Evolutionary conservation across 2,329 filamentous ascomycete species (phyloP), one percentile per base, ranked within the genome.

Genomic region (Spiromastix sp.): DNA sequence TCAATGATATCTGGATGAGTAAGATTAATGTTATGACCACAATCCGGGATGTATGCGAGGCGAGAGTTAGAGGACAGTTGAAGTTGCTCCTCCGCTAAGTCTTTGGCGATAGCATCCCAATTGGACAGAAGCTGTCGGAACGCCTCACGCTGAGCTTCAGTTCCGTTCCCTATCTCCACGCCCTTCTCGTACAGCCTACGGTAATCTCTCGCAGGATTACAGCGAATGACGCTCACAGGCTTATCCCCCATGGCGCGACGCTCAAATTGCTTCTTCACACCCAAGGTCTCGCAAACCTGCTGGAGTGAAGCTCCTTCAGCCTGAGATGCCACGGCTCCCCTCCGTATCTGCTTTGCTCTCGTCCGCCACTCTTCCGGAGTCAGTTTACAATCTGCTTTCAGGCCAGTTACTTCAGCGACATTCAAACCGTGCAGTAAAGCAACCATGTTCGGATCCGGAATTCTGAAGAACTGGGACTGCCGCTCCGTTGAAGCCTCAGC

Each of bases 1-100:
- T 51, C 56, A 31, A 64, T 46, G 12, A 57, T 44, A 27, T 62
- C 60, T 10, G 60, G 60, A 26, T 48, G 43, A 5, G 51, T 37
- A 20, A 60, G 33, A 38, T 61, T 52, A 7, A 63, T 48, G 45
- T 61, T 49, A 46, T 63, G 60, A 2, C 59, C 59, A 40, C 54
- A 57, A 12, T 57, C 54, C 7, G 47, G 41, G 20, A 61, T 12
- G 39, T 56, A 41, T 6, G 59, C 47, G 7, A 56, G 48, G 17
- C 44, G 48, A 15, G 38, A 46, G 2, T 43, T 52, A 6, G 46
- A 48, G 0, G 57, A 60, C 25, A 63, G 37, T 19, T 34, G 34
- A 24, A 60, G 37, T 40, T 60, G 55, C 15, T 56, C 52, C 30
- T 47, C 47, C 39, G 55, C 52, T 30, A 59, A 36, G 26, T 46